Conservation (phyloP, 23 red algal genomes). For the Gracilaria vermiculophylla region DNA sequence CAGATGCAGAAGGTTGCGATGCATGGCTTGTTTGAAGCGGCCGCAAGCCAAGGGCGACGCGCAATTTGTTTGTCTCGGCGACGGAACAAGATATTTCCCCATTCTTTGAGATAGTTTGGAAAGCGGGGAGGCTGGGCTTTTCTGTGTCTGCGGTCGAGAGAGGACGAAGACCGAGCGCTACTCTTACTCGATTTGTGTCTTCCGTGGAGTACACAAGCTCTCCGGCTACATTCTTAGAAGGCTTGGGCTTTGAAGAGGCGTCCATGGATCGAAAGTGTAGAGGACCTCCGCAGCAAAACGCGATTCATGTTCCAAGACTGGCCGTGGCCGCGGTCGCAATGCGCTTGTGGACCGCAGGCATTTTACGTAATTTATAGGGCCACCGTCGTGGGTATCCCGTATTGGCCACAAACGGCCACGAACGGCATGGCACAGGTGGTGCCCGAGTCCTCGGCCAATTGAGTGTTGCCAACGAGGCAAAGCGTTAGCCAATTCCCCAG, state of each 20-base stretch:
- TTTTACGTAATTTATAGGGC: no score
- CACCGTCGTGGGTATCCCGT: not conserved
- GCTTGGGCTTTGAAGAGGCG: not conserved
- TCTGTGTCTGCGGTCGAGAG: not conserved
- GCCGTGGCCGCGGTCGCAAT: no score
- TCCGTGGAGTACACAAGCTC: conserved; percentile 56
- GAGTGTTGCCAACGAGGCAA: not conserved
- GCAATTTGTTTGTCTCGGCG: conserved; percentile 76
- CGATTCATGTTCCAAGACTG: no score
- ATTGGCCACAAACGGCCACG: not conserved
- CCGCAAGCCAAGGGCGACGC: conserved; percentile 48
- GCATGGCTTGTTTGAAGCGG: conserved; percentile 18
- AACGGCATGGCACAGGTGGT: not conserved
- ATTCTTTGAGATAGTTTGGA: conserved; percentile 22
- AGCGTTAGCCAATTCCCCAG: not conserved
- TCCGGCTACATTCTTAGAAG: not conserved
- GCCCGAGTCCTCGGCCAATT: not conserved
- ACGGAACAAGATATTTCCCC: conserved; percentile 59
- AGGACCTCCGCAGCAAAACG: not conserved
- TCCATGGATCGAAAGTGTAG: not conserved
- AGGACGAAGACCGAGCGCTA: conserved; percentile 56
- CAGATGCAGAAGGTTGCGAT: not conserved
- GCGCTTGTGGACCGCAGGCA: no score
- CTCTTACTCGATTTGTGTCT: conserved; percentile 73
- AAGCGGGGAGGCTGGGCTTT: not conserved